These are phyloP conservation scores for Trametes coccinea DNA, from an alignment of 768 basidiomycete genomes.

Conservation along the genomic window DNA sequence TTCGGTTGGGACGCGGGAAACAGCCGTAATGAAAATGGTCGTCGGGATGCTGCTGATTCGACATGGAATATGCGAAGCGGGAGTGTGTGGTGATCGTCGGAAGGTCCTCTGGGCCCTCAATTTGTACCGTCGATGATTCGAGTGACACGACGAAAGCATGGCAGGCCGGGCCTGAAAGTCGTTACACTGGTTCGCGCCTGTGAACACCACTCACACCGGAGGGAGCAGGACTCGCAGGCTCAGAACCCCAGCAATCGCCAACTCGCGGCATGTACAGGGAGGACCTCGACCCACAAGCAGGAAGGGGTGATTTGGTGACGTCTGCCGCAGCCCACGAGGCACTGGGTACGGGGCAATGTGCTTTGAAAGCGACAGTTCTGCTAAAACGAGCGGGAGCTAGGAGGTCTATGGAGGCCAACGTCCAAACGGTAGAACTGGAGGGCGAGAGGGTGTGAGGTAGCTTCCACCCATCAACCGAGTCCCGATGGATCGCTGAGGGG, in stretches of 20 bases:
- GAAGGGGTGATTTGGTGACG: slow-evolving; percentile 9
- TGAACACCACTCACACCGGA: slow-evolving; percentile 8
- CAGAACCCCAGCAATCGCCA: slow-evolving; percentile 5
- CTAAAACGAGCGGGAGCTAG: slow-evolving; percentile 8
- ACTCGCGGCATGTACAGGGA: slow-evolving; percentile 7
- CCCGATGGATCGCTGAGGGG: not conserved
- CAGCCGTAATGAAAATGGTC: slow-evolving; percentile 65
- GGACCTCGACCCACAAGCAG: slow-evolving; percentile 6
- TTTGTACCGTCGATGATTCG: slow-evolving; percentile 14
- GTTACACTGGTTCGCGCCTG: slow-evolving; percentile 5
- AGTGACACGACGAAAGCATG: slow-evolving; percentile 16
- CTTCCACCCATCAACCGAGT: slow-evolving; percentile 10
- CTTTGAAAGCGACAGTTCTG: slow-evolving; percentile 3
- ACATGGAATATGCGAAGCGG: slow-evolving; percentile 55
- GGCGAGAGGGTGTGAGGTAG: slow-evolving; percentile 3
- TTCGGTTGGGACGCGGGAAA: slow-evolving; percentile 55
- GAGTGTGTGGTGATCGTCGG: slow-evolving; percentile 35
- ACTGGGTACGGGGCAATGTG: slow-evolving; percentile 11
- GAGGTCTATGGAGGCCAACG: slow-evolving; percentile 5
- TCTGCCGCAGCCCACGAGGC: slow-evolving; percentile 6
- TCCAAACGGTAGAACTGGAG: slow-evolving; percentile 8
- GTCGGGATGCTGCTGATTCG: slow-evolving; percentile 66
- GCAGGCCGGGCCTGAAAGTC: slow-evolving; percentile 6
- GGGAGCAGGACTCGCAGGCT: slow-evolving; percentile 4
- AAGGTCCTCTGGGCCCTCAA: slow-evolving; percentile 27